phyloP scores from a whole-genome alignment of 305 asterid species.

The Andrographis paniculata region DNA sequence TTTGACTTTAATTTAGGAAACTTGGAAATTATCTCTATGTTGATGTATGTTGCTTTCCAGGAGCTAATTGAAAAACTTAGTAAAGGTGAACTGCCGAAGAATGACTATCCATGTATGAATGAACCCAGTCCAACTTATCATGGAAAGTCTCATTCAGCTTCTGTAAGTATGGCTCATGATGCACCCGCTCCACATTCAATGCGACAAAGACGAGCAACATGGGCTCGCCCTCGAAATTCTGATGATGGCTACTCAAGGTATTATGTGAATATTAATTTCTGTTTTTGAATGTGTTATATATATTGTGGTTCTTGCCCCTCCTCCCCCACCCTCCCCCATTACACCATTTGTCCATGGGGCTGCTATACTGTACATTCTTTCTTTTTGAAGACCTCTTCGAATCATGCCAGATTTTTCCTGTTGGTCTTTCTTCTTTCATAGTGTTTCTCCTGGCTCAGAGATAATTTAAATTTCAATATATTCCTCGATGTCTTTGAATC shows the following conservation, averaged over 20 bases:
- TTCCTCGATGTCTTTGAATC: not conserved
- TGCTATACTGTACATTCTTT: not conserved
- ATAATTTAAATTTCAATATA: too few species aligned
- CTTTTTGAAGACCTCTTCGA: too few species aligned
- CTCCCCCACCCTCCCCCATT: too few species aligned
- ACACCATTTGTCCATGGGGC: too few species aligned
- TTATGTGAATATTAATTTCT: conserved; percentile 8
- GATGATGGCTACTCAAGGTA: conserved; percentile 99
- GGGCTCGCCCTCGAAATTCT: conserved; percentile 97
- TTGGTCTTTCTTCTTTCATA: not conserved
- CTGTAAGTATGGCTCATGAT: conserved; percentile 39
- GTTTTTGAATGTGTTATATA: not conserved
- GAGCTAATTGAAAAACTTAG: conserved; percentile 79
- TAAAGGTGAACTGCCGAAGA: conserved; percentile 76
- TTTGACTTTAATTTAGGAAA: too few species aligned
- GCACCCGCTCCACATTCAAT: conserved; percentile 78
- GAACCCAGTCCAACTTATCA: conserved; percentile 87
- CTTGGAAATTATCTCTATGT: too few species aligned
- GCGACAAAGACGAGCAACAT: conserved; percentile 93
- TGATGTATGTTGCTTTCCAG: conserved; percentile 31
- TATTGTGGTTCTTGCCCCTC: not conserved
- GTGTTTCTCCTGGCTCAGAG: not conserved
- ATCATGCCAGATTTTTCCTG: too few species aligned
- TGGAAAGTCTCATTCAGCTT: conserved; percentile 49
- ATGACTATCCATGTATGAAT: conserved; percentile 92